Evolutionary conservation across 1,284 basidiomycete genomes (phyloP).

Genomic region (Cystobasidium sp.): DNA sequence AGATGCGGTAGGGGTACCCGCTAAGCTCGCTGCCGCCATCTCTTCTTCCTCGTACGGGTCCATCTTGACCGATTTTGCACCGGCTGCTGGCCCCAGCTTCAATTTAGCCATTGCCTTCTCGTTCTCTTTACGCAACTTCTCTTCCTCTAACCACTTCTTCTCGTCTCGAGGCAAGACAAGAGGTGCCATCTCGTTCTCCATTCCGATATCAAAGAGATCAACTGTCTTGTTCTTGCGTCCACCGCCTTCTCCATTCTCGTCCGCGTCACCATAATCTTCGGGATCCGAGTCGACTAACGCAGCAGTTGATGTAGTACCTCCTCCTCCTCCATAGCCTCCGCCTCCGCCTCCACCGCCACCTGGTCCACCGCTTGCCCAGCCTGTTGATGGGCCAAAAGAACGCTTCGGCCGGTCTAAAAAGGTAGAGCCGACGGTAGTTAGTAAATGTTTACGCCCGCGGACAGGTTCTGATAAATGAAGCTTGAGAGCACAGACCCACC

Average conservation of each 20-base stretch:
- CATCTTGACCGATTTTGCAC: constrained; percentile 20
- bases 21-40: constrained; percentile 44
- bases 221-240: constrained; percentile 38
- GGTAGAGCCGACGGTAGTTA: neutral
- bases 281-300: constrained; percentile 42
- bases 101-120: constrained; percentile 45
- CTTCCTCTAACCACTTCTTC: constrained; percentile 46
- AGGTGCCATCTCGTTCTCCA: constrained; percentile 51
- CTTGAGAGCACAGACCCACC: constrained; percentile 6
- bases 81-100: neutral
- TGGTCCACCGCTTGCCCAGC: neutral
- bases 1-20: constrained; percentile 44
- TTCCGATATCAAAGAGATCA: constrained; percentile 50
- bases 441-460: neutral
- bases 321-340: constrained; percentile 21
- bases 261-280: constrained; percentile 47
- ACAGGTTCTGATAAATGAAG: neutral
- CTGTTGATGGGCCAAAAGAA: neutral
- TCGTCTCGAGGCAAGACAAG: constrained; percentile 51
- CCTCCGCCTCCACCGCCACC: constrained; percentile 16
- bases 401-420: constrained; percentile 10
- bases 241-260: constrained; percentile 45
- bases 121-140: constrained; percentile 26
- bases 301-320: constrained; percentile 29
- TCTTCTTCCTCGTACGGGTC: constrained; percentile 49